Evolutionary conservation across 2,329 filamentous ascomycete genomes (phyloP), one percentile per base, ranked within the genome.

Genomic region (Fusarium circinatum): DNA sequence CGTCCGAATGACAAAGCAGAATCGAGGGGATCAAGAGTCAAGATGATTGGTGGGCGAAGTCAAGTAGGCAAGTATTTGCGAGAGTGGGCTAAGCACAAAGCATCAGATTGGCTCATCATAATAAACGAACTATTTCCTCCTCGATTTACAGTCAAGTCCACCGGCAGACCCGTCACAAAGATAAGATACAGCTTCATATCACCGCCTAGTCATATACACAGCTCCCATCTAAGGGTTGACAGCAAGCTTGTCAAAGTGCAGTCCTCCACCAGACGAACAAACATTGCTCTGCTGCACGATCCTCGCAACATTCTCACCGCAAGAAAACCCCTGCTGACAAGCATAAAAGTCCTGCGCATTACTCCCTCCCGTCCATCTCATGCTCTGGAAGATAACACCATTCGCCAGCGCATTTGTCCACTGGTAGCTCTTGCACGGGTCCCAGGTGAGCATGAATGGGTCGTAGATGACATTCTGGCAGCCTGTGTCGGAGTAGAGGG

Each of bases 141-240:
- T 28, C 18, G 13, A 28, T 28, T 48, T 11, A 4, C 3, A 22
- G 6, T 15, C 26, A 48, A 48, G 45, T 3, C 18, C 6, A 48
- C 9, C 9, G 4, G 0, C 11, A 30, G 6, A 3, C 5, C 9
- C 3, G 9, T 12, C 28, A 8, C 9, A 8, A 9, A 34, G 14
- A 34, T 17, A 28, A 8, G 9, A 22, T 28, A 22, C 26, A 28
- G 9, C 26, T 5, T 18, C 42, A 0, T 24, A 18, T 13, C 15
- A 6, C 15, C 15, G 0, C 42, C 42, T 11, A 10, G 7, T 17
- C 34, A 36, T 4, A 12, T 18, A 17, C n/a, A 5, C 6, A 17
- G 4, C 17, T 20, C 18, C 5, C 7, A 14, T 20, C 12, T 24
- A 52, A 15, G 49, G 49, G 9, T 36, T 52, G 1, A 30, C 17